Base-by-base conservation (phyloP, 179 eudicot species). In the Drosera spatulata region DNA sequence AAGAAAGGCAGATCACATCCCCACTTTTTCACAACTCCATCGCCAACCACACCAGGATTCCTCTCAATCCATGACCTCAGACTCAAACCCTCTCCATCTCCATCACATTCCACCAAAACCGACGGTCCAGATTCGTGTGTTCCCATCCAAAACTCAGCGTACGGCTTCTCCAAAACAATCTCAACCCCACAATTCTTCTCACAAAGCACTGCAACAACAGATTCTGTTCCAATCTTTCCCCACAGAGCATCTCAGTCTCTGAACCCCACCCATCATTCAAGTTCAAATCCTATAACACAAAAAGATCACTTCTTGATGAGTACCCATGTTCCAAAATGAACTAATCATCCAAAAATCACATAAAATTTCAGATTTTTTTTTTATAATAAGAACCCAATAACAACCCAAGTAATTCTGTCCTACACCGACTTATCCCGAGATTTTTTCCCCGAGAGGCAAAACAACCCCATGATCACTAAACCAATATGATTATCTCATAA, bases 71-170 rank as follows among this genome's bases (percentile, higher is more conserved):
- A 87, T 2, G 67, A 58, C 65, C 85, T 82, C 56, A 90, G 67
- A 54, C 74, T 82, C 69, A 73, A 61, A 58, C 55, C 46, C 37
- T 58, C 63, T 38, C 41, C 50, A 61, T 63, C 74, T 50, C 3
- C 5, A 65, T 40, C 14, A 49, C 46, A 67, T 13, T 38, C 62
- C 0, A 64, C 62, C 8, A 85, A 74, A 62, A 68, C 79, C 4
- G 97, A 87, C 2, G 91, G 86, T 0, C 96, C 97, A 10, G 91
- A 83, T 22, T 68, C 85, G 65, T 87, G 97, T n/a, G 96, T 91
- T 0, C 97, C 96, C 96, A 91, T 85, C 96, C 97, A 91, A 40
- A 91, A 70, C 74, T 91, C 94, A 48, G 97, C 97, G 65, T 80
- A 83, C 3, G 79, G 86, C 65, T 72, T 66, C 3, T 41, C 68